Evolutionary conservation across 2,329 filamentous ascomycete species (phyloP).

Genomic region (Lecanicillium sp.): DNA sequence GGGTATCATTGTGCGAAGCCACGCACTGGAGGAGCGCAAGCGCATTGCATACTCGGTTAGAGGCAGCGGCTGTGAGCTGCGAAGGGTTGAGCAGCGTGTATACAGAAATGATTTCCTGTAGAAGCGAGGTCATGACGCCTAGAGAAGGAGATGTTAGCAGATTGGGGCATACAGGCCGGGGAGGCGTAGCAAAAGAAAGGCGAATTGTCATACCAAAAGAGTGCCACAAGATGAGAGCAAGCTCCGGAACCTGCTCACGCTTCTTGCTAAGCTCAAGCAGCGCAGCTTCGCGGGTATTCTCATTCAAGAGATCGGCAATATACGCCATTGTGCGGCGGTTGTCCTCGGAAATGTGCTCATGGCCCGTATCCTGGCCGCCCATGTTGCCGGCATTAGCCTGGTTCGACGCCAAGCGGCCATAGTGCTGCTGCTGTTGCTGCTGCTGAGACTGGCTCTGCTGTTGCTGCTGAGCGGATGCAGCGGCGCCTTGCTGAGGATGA

Average conservation of each 20-base stretch:
- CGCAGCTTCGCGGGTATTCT: conserved; percentile 79
- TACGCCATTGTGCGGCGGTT: conserved; percentile 88
- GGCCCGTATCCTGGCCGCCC: conserved; percentile 42
- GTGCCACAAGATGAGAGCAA: conserved; percentile 95
- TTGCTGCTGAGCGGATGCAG: conserved; percentile 33
- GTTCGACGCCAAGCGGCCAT: conserved; percentile 62
- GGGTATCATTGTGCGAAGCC: conserved; percentile 92
- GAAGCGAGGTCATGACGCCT: conserved; percentile 96
- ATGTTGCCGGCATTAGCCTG: conserved; percentile 43
- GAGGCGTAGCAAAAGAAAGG: conserved; percentile 3
- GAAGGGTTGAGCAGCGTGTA: conserved; percentile 95
- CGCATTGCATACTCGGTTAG: conserved; percentile 95
- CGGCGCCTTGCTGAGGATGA: conserved; percentile 44
- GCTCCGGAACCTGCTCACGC: conserved; percentile 91
- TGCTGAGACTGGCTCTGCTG: conserved; percentile 37
- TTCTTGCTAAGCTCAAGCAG: conserved; percentile 97
- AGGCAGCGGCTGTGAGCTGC: conserved; percentile 93
- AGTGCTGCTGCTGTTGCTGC: conserved; percentile 51
- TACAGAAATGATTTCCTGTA: conserved; percentile 98
- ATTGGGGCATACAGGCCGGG: conserved; percentile 15
- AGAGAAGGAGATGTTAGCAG: conserved; percentile 6
- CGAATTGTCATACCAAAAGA: conserved; percentile 67
- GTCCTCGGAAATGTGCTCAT: conserved; percentile 75
- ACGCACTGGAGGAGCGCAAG: conserved; percentile 93
- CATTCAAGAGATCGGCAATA: conserved; percentile 85